Percentiles rank a stretch among this genome's conserved stretches.
These are phyloP conservation scores for Carex parvula DNA, from an alignment of 176 grass and related monocot species.

Conservation along the genomic window DNA sequence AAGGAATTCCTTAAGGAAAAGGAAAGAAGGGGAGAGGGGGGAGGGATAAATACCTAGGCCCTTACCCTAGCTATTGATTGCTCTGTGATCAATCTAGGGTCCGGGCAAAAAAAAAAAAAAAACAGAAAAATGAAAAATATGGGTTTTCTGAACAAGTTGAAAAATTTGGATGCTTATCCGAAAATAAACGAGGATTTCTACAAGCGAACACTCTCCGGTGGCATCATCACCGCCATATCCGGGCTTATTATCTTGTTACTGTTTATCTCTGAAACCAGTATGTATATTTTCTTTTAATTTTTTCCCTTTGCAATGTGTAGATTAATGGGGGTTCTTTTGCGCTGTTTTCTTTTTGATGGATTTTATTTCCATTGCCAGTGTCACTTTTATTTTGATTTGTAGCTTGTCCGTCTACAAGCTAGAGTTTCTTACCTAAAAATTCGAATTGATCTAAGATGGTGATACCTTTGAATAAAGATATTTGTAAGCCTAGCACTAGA, in stretches of 20 bases:
- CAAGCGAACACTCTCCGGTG: slow-evolving; percentile 87
- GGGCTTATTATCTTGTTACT: slow-evolving; percentile 75
- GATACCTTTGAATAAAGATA: neutral
- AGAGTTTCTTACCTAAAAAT: neutral
- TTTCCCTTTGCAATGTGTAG: neutral
- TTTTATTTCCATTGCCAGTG: neutral
- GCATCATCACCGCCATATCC: slow-evolving; percentile 79
- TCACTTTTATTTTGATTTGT: neutral
- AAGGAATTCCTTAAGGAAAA: slow-evolving; percentile 7
- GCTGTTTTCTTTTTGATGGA: neutral
- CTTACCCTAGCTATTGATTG: slow-evolving; percentile 23
- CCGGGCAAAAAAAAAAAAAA: neutral
- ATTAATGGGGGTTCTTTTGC: neutral
- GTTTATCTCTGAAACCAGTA: slow-evolving; percentile 93
- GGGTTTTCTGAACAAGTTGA: slow-evolving; percentile 72
- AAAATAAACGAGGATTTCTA: slow-evolving; percentile 99
- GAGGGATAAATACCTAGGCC: slow-evolving; percentile 1
- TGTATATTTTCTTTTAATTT: slow-evolving; percentile 8
- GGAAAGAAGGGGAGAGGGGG: neutral
- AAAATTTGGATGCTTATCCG: slow-evolving; percentile 88
- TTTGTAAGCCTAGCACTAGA: neutral
- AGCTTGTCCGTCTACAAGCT: neutral
- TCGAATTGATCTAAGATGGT: slow-evolving; percentile 13
- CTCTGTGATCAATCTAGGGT: slow-evolving; percentile 27
- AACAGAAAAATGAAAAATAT: slow-evolving; percentile 25